Evolutionary conservation across 2,329 filamentous ascomycete species (phyloP), one percentile per base, ranked within the genome.

Genomic region (Alternaria burnsii): DNA sequence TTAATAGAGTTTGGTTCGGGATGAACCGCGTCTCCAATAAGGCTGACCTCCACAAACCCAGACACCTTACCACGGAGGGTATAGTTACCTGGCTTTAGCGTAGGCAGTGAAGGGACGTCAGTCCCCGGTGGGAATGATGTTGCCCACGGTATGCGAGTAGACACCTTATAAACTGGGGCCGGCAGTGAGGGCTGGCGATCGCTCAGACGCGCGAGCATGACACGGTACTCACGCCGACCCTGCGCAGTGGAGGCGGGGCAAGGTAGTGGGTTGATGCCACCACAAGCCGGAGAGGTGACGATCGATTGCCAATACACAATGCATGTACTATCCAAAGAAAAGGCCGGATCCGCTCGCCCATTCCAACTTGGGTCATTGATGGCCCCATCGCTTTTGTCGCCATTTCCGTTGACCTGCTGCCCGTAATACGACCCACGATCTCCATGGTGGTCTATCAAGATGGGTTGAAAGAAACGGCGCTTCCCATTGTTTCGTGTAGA

Each of bases 321-420:
- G 2, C 71, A 65, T 0, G 81, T 84, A 5, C 78, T 76, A 61
- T 84, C 82, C 1, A 65, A 72, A 2, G 79, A 81, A 44, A 74
- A 82, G 1, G 68, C 71, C 3, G 81, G 83, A 63, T 84, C 83
- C 5, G 82, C 83, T 11, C 72, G 69, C 4, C 73, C 82, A 63
- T 84, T 84, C 83, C 83, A 84, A 26, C 82, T 75, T 0, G 82
- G 79, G 54, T 84, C 82, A 54, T 81, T 80, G n/a, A 81, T 59
- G 11, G 26, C 16, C 7, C 41, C 58, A 4, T 54, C 32, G 40
- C 55, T 52, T 8, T 55, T 59, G 30, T 68, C 52, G 5, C 66
- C 63, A 62, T 59, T 80, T 0, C 66, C 75, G 46, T 84, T 84
- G 56, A 58, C 38, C 48, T 74, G 70, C 63, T 84, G 82, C 3